phyloP scores from a whole-genome alignment of 352 stramenopile genomes.

The Phytophthora boehmeriae region DNA sequence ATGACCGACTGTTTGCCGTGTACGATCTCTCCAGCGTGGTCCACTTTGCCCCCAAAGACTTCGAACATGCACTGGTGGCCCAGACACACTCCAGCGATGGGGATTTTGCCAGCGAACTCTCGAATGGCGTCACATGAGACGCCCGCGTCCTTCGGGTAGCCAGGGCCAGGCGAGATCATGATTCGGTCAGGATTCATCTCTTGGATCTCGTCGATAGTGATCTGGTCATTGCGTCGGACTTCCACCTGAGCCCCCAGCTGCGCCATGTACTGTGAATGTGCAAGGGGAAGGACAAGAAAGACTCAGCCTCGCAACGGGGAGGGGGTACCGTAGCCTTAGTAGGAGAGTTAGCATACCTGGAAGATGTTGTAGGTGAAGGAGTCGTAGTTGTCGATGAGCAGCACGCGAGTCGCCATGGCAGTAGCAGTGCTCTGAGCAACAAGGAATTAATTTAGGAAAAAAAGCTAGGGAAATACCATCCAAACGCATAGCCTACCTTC shows the following conservation, averaged over 20 bases:
- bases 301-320: background rate
- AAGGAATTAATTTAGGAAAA: no score
- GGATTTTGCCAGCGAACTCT: conserved; percentile 79
- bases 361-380: conserved; percentile 93
- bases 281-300: background rate
- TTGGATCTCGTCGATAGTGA: conserved; percentile 81
- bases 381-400: conserved; percentile 92
- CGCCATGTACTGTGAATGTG: conserved; percentile 72
- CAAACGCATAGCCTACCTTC: no score
- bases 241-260: conserved; percentile 81
- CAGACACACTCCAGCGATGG: conserved; percentile 86
- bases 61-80: conserved; percentile 90
- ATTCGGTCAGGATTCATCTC: conserved; percentile 83
- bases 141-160: conserved; percentile 81
- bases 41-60: conserved; percentile 86
- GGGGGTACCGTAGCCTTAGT: background rate
- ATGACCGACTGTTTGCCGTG: conserved; percentile 89
- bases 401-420: conserved; percentile 66
- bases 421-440: background rate
- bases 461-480: no score
- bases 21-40: conserved; percentile 87
- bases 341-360: conserved; percentile 47
- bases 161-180: conserved; percentile 87
- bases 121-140: conserved; percentile 87
- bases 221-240: conserved; percentile 85